Percentiles rank a stretch among this genome's conserved stretches.
phyloP scores from a whole-genome alignment of 1,139 yeast species.

The Geotrichum europaeum region DNA sequence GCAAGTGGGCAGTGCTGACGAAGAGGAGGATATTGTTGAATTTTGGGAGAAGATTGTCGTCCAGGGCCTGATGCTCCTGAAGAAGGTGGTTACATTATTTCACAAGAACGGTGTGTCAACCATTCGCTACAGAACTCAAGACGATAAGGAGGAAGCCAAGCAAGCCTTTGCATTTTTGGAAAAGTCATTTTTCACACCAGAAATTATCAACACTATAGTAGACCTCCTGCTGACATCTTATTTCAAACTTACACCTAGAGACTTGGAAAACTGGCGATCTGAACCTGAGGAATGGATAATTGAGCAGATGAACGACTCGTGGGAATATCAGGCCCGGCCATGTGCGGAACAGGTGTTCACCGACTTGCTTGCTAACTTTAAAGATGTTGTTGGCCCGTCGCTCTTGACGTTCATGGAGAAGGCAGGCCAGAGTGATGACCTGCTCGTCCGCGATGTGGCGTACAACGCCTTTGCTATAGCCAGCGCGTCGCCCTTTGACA shows the following conservation, averaged over 20 bases:
- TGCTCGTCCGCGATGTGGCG: constrained; percentile 70
- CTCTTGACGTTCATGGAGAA: constrained; percentile 58
- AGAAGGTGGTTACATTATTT: constrained; percentile 55
- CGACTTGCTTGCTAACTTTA: constrained; percentile 62
- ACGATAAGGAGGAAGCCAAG: constrained; percentile 50
- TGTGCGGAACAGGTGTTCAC: constrained; percentile 84
- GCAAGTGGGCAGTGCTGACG: constrained; percentile 29
- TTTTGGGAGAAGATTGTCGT: constrained; percentile 76
- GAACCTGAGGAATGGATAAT: constrained; percentile 94
- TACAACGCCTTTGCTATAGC: constrained; percentile 78
- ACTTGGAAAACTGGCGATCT: constrained; percentile 69
- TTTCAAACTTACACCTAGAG: constrained; percentile 63
- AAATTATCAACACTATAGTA: constrained; percentile 51
- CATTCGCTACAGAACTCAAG: constrained; percentile 54
- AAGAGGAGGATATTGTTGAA: constrained; percentile 41
- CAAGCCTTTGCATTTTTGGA: constrained; percentile 50
- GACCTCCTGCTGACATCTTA: constrained; percentile 68
- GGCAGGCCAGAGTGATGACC: constrained; percentile 43
- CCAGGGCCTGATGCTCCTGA: constrained; percentile 62
- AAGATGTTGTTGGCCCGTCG: constrained; percentile 53
- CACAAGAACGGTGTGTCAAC: constrained; percentile 64
- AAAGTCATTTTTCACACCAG: constrained; percentile 51
- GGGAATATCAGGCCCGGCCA: constrained; percentile 81
- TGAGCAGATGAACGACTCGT: constrained; percentile 69
- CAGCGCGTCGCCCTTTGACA: constrained; percentile 56